A percentile compares a stretch with the other conserved stretches of the same genome.
These are phyloP conservation scores for Globisporangium cylindrosporum DNA, from an alignment of 352 stramenopile species.

Conservation along the genomic window DNA sequence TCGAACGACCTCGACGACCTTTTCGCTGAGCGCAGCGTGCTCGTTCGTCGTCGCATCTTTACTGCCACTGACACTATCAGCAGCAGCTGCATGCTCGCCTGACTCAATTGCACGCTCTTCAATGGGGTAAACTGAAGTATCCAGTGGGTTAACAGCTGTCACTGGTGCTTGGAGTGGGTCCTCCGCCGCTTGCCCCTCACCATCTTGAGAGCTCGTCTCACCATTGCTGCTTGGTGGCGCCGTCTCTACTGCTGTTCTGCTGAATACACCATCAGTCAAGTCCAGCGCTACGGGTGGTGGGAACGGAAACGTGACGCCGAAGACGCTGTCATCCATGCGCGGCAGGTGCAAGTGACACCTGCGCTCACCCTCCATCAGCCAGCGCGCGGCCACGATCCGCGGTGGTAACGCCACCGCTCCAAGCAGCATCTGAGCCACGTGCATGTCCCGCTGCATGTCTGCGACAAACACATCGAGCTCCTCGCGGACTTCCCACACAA, in stretches of 20 bases:
- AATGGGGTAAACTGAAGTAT: conserved; percentile 8
- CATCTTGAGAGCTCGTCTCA: neutral
- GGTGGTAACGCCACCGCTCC: conserved; percentile 6
- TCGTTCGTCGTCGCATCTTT: neutral
- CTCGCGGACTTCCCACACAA: conserved; percentile 46
- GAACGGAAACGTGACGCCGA: conserved; percentile 31
- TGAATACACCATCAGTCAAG: neutral
- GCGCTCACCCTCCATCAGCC: conserved; percentile 18
- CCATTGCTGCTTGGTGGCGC: neutral
- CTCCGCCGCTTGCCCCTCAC: neutral
- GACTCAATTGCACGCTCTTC: conserved; percentile 13
- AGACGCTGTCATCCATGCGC: conserved; percentile 38
- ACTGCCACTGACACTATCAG: neutral
- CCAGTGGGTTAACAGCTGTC: neutral
- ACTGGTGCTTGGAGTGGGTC: conserved; percentile 5
- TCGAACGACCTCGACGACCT: neutral
- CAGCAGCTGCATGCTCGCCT: neutral
- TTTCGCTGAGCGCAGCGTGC: neutral
- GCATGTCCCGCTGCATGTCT: conserved; percentile 35
- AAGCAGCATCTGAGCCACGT: conserved; percentile 30
- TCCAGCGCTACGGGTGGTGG: conserved; percentile 7
- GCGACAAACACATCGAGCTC: conserved; percentile 42
- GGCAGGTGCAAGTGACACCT: conserved; percentile 34
- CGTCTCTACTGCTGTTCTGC: neutral
- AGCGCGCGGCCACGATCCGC: conserved; percentile 18